Percentiles rank a stretch among this genome's conserved stretches.
Evolutionary conservation across 257 asterid genomes (phyloP).

Genomic region (Prunella vulgaris): DNA sequence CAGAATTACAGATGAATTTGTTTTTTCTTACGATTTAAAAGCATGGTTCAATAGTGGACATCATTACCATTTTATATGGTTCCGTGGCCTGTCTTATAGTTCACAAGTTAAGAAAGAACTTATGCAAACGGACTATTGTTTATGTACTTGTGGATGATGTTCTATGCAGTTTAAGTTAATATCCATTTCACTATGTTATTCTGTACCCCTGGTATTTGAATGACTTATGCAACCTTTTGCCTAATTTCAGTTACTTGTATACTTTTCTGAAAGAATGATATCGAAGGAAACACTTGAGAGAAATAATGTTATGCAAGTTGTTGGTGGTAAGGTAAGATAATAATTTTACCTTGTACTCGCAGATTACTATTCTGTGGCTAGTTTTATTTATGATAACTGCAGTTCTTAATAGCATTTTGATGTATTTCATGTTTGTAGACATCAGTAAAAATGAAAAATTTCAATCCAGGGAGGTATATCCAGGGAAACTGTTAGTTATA

Average conservation of each 20-base stretch:
- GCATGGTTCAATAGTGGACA: neutral
- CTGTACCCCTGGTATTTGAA: neutral
- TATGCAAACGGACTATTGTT: neutral
- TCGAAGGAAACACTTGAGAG: constrained; percentile 60
- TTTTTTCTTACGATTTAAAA: neutral
- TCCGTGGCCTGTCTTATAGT: neutral
- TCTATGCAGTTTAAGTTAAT: neutral
- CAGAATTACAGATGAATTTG: neutral
- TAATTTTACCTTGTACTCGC: neutral
- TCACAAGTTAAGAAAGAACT: neutral
- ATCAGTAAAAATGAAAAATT: neutral
- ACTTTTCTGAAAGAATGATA: constrained; percentile 72
- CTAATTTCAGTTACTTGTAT: constrained; percentile 47
- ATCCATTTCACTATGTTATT: neutral
- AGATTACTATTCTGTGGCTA: neutral
- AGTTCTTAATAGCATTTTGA: neutral
- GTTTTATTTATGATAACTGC: neutral
- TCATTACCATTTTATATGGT: neutral
- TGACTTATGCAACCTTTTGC: neutral
- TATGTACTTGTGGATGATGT: neutral
- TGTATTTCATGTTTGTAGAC: neutral
- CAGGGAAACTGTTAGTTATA: neutral
- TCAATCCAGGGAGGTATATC: neutral
- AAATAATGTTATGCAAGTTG: constrained; percentile 66
- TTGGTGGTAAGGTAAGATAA: constrained; percentile 49